A percentile compares a stretch with the other conserved stretches of the same genome.
Evolutionary conservation across 1,139 yeast genomes (phyloP).

Genomic region (Pichia norvegensis): DNA sequence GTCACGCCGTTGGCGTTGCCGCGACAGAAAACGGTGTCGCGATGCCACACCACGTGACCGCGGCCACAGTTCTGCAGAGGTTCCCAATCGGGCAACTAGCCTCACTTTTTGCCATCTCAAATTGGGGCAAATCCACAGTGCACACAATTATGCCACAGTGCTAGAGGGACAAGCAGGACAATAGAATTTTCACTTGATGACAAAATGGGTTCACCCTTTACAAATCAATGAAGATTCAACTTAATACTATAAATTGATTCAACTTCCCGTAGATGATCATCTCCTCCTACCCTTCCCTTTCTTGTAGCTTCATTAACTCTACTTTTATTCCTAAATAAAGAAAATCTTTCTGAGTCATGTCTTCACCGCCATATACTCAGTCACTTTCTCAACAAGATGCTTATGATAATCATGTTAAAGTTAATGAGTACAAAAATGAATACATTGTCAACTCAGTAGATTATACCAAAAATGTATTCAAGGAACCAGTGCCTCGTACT

Average conservation of each 20-base stretch:
- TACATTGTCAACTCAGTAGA: slow-evolving; percentile 35
- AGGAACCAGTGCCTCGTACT: slow-evolving; percentile 35
- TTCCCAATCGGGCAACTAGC: not conserved
- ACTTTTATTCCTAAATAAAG: not conserved
- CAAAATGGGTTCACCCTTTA: no score
- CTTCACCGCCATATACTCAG: not conserved
- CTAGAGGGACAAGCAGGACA: no score
- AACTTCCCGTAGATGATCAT: not conserved
- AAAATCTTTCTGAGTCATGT: not conserved
- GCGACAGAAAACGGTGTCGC: not conserved
- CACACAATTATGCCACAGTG: no score
- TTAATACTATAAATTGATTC: no score
- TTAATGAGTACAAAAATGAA: not conserved
- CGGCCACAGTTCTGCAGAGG: not conserved
- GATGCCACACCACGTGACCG: not conserved
- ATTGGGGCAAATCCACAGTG: not conserved
- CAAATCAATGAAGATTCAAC: no score
- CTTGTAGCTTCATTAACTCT: not conserved
- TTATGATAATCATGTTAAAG: not conserved
- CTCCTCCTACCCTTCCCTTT: not conserved
- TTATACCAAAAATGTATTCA: slow-evolving; percentile 34
- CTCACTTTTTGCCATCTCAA: not conserved
- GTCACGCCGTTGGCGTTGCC: no score
- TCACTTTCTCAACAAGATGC: not conserved
- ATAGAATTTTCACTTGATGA: no score